These are phyloP conservation scores for Azolla pinnata DNA, from an alignment of 75 land plant species.

Conservation along the genomic window DNA sequence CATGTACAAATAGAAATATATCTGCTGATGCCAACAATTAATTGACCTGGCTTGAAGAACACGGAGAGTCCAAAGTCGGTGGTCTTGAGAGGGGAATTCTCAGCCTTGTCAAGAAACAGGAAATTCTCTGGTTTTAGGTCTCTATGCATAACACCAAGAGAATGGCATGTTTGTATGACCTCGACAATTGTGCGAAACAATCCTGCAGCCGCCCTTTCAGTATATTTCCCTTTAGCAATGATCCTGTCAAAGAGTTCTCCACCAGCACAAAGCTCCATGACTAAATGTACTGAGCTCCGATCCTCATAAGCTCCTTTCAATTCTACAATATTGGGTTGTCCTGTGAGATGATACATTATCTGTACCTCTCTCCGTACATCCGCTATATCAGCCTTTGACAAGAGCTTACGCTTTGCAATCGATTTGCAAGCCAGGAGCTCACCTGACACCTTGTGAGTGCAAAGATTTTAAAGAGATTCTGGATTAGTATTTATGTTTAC, in stretches of 20 bases:
- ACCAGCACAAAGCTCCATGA: conserved; percentile 28
- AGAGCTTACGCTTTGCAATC: conserved; percentile 18
- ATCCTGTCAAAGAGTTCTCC: conserved; percentile 27
- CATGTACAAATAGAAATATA: too few species aligned
- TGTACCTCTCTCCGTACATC: conserved; percentile 27
- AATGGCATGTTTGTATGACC: conserved; percentile 21
- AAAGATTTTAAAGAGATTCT: too few species aligned
- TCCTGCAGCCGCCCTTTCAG: conserved; percentile 20
- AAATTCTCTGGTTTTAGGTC: conserved; percentile 23
- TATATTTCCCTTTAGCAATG: conserved; percentile 19
- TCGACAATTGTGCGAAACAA: conserved; percentile 15
- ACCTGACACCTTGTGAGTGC: neutral
- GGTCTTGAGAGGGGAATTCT: conserved; percentile 19
- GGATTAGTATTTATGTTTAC: too few species aligned
- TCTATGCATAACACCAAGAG: conserved; percentile 25
- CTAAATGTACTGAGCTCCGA: conserved; percentile 17
- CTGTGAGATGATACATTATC: conserved; percentile 25
- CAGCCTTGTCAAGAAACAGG: conserved; percentile 12
- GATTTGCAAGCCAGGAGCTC: conserved; percentile 18
- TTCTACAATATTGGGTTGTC: conserved; percentile 23
- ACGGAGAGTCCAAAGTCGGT: conserved; percentile 26
- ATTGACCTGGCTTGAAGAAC: conserved; percentile 20
- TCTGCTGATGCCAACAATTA: too few species aligned
- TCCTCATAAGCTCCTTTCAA: conserved; percentile 29
- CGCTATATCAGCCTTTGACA: conserved; percentile 8